Base-by-base conservation (phyloP, 108 stramenopile species). In the Skeletonema marinoi region DNA sequence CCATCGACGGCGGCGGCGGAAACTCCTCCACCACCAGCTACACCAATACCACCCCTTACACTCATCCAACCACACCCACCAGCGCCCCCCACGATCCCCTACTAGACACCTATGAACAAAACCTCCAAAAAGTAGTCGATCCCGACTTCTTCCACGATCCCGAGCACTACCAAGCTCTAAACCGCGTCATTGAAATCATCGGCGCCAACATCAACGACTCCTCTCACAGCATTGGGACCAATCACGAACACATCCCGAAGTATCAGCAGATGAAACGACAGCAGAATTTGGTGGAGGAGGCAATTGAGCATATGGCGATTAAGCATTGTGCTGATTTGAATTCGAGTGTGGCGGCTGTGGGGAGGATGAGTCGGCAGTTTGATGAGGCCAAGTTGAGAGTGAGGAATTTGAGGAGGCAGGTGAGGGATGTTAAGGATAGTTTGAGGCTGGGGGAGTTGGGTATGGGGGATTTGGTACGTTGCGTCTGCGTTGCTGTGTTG, bases 111-210 rank as follows among this genome's bases (percentile, higher is more conserved):
- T 71, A 78, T 63, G 93, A 94, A 73, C 32, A 62, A 14, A 85
- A 83, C 6, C 72, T 94, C 25, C 80, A 71, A 12, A 71, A 82
- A 3, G 72, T 84, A 50, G 85, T 94, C 66, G 93, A 94, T 62
- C 78, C 88, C 29, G 91, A 94, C 13, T 94, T 94, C 77, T 94
- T 94, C 77, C 44, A 85, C n/a, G 85, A 90, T 69, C 93, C 93
- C 6, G 67, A 78, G 0, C 54, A 81, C 21, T 94, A 92, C 75
- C 88, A 87, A 46, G 91, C 93, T 0, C 70, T 94, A 29, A 82
- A 86, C 48, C 91, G 93, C 5, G 90, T 94, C 82, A 92, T 94
- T 78, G 90, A 91, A 70, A 90, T 94, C 14, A 64, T 94, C 56
- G 91, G 91, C 3, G 81, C 89, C 68, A 87, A 90, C 60, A 69